Evolutionary conservation across 129 eudicot genomes (phyloP).

Genomic region (Smallanthus sonchifolius): DNA sequence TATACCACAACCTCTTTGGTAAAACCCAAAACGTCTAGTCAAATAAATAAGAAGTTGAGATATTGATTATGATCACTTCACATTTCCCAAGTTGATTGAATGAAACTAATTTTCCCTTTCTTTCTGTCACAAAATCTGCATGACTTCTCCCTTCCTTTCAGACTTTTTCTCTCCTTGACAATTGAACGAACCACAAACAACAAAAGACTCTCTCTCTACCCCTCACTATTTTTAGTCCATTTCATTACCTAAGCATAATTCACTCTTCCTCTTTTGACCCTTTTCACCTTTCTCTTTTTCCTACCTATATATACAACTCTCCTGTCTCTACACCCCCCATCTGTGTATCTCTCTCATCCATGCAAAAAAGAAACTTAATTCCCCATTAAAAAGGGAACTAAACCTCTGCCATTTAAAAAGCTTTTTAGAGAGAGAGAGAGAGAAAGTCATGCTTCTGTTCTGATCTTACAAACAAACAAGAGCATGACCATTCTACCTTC

Average conservation of each 20-base stretch:
- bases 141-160: constrained; percentile 27
- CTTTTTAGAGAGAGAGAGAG: constrained; percentile 27
- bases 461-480: constrained; percentile 39
- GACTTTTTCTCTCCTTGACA: constrained; percentile 35
- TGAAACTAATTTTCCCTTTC: constrained; percentile 42
- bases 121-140: constrained; percentile 47
- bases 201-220: constrained; percentile 24
- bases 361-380: constrained; percentile 19
- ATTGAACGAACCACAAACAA: constrained; percentile 24
- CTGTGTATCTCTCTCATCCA: neutral
- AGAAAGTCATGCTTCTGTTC: constrained; percentile 38
- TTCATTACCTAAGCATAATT: constrained; percentile 29
- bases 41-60: constrained; percentile 10
- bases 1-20: too few relatives aligned
- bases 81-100: constrained; percentile 46
- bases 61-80: constrained; percentile 25
- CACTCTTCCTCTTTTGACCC: constrained; percentile 13
- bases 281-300: neutral
- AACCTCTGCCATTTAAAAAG: constrained; percentile 31
- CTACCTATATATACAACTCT: constrained; percentile 9
- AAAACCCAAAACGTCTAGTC: constrained; percentile 24
- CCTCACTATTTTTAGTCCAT: constrained; percentile 33
- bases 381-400: constrained; percentile 40
- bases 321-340: constrained; percentile 1
- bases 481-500: constrained; percentile 35